Conservation (phyloP, 1,139 yeast genomes). For the Pichia cactophila region DNA sequence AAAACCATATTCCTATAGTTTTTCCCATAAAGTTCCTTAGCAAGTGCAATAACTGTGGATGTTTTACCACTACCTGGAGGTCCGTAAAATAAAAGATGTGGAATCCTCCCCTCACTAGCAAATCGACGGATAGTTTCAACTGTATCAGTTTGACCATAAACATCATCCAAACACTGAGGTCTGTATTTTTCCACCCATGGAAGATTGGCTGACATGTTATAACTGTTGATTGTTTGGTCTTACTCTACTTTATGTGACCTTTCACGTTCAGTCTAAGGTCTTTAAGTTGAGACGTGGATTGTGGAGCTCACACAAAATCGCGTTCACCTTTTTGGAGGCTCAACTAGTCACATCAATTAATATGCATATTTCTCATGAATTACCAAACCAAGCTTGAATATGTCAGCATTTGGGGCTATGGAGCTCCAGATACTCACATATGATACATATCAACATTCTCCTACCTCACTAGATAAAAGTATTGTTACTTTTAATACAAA, state of each 20-base stretch:
- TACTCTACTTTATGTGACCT: no score
- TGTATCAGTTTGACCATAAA: conserved; percentile 84
- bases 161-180: conserved; percentile 75
- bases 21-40: conserved; percentile 83
- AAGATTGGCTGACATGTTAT: conserved; percentile 30
- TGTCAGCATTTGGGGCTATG: not conserved
- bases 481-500: conserved; percentile 23
- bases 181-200: conserved; percentile 94
- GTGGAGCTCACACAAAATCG: no score
- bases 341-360: no score
- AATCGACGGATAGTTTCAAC: conserved; percentile 77
- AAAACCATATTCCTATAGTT: conserved; percentile 82
- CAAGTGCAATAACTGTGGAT: conserved; percentile 84
- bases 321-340: no score
- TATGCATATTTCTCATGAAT: no score
- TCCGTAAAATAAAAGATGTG: conserved; percentile 88
- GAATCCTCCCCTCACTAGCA: conserved; percentile 74
- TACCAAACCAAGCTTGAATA: no score
- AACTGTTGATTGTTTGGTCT: no score
- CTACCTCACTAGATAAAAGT: conserved; percentile 36
- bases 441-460: conserved; percentile 55
- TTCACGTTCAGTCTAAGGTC: no score
- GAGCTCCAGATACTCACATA: conserved; percentile 46
- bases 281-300: no score
- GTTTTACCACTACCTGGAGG: conserved; percentile 99